Conservation (phyloP, 2,329 filamentous ascomycete species). For the Aureobasidium sp. region DNA sequence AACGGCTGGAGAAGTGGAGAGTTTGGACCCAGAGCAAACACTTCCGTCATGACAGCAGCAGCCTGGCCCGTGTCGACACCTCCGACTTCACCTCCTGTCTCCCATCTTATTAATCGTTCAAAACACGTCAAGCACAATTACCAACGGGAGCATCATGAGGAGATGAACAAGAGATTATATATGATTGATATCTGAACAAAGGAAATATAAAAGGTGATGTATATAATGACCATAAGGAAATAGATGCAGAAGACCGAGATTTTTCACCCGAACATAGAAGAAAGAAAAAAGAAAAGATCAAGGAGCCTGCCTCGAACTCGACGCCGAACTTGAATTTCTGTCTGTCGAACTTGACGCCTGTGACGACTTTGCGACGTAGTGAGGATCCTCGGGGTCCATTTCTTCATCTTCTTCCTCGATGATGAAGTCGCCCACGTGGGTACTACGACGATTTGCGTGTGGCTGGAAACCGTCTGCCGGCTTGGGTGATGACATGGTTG, state of each 20-base stretch:
- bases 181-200: not conserved
- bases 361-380: not conserved
- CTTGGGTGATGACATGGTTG: not conserved
- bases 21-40: not conserved
- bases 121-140: not conserved
- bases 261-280: not conserved
- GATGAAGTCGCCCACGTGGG: not conserved
- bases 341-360: not conserved
- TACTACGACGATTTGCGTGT: not conserved
- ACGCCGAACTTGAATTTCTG: not conserved
- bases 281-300: not conserved
- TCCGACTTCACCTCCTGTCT: not conserved
- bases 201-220: not conserved
- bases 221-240: not conserved
- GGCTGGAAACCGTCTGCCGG: not conserved
- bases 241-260: not conserved
- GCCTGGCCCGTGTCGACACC: not conserved
- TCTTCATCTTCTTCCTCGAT: slow-evolving; percentile 1
- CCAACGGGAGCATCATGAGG: not conserved
- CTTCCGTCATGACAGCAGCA: not conserved
- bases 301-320: slow-evolving; percentile 7
- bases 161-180: not conserved
- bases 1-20: not conserved
- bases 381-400: not conserved
- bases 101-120: not conserved